Evolutionary conservation across 164 flowering plant genomes (phyloP), one percentile per base, ranked within the genome.

Genomic region (Aristolochia contorta): DNA sequence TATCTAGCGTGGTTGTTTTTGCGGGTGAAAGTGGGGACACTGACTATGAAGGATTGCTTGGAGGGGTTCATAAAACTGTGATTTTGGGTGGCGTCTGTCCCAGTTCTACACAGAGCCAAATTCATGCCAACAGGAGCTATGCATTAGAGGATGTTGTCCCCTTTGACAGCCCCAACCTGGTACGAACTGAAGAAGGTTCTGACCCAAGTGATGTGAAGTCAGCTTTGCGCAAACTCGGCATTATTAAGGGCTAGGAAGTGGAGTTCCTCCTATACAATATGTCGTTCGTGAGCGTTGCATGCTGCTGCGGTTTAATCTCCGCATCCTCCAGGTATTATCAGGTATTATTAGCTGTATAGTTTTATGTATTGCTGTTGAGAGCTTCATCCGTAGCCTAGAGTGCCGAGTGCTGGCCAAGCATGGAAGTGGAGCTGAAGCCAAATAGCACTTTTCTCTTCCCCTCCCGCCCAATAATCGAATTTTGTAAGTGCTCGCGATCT

Each of bases 11-110:
- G 79, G 91, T 91, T 23, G 93, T 89, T 14, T 80, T 94, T 71
- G 83, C 75, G 24, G 99, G 97, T 49, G 97, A 91, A 74, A 69
- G 71, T 58, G 97, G 99, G 47, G 96, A 94, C 72, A 88, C 95
- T 0, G 97, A 94, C 70, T 89, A 91, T 65, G 96, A 94, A 73
- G 84, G 79, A 43, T 68, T 94, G 78, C 81, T 94, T 16, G 96
- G 97, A 18, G 99, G 99, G 13, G 41, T 79, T 33, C 95, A 91
- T 72, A 91, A 87, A 72, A 78, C 85, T 20, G 73, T 93, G 12
- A 72, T 93, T 61, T 51, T 88, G 72, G 85, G 76, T 57, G 99
- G 95, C 19, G 70, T 80, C 56, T 71, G 88, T n/a, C 47, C 46
- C 58, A 72, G 62, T 33, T 68, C 65, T 45, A 77, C 80, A 23